Evolutionary conservation across 495 filamentous ascomycete species (phyloP).

Genomic region (Daldinia decipiens): DNA sequence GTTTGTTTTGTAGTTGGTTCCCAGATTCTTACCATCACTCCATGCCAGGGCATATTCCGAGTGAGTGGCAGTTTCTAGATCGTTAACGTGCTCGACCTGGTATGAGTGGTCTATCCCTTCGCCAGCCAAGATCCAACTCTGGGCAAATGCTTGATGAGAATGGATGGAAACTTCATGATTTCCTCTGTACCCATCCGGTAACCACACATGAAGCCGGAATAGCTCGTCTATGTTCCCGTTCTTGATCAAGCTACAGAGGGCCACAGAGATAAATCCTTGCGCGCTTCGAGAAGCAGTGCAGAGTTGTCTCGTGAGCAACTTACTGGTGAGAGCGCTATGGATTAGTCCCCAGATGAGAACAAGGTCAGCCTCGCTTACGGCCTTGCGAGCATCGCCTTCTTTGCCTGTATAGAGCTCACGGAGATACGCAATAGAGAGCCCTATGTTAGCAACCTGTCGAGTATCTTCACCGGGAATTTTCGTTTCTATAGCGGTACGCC

Average conservation of each 20-base stretch:
- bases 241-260: constrained; percentile 43
- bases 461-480: constrained; percentile 6
- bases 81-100: neutral
- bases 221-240: constrained; percentile 42
- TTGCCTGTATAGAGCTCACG: constrained; percentile 10
- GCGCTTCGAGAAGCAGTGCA: constrained; percentile 43
- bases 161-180: constrained; percentile 32
- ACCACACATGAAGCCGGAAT: constrained; percentile 44
- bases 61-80: constrained; percentile 22
- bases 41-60: constrained; percentile 33
- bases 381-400: neutral
- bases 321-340: neutral
- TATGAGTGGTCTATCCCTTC: constrained; percentile 35
- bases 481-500: constrained; percentile 5
- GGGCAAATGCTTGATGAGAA: constrained; percentile 40
- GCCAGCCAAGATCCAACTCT: constrained; percentile 47
- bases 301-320: neutral
- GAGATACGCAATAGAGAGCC: constrained; percentile 10
- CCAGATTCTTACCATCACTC: constrained; percentile 29
- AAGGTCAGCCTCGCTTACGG: constrained; percentile 1
- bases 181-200: constrained; percentile 35
- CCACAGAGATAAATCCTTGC: constrained; percentile 42
- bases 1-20: constrained; percentile 25
- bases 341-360: constrained; percentile 7
- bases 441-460: constrained; percentile 12